phyloP scores from a whole-genome alignment of 331 rosid genomes.

The Rosa hybrid region DNA sequence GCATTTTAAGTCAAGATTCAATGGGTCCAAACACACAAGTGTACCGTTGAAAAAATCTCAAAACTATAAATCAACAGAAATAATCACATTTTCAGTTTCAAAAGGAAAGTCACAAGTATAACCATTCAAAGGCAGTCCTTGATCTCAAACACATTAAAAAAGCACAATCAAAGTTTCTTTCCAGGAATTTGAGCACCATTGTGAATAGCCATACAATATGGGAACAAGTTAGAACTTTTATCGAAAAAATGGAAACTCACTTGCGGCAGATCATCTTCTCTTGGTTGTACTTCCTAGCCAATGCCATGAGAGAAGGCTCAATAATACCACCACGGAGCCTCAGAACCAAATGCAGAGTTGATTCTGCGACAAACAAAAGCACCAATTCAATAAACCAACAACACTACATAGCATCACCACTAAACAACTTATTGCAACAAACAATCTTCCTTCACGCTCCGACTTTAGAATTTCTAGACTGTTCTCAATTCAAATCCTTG shows the following conservation, averaged over 20 bases:
- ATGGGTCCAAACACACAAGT: neutral
- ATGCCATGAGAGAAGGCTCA: constrained; percentile 94
- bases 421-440: neutral
- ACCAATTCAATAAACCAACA: neutral
- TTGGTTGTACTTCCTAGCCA: constrained; percentile 95
- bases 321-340: constrained; percentile 99
- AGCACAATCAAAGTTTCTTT: neutral
- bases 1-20: neutral
- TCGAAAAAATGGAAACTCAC: constrained; percentile 36
- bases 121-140: neutral
- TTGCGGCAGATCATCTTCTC: constrained; percentile 97
- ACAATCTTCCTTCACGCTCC: neutral
- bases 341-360: constrained; percentile 89
- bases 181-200: too few relatives aligned
- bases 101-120: neutral
- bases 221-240: too few relatives aligned
- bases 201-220: too few relatives aligned
- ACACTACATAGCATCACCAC: neutral
- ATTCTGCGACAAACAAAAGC: constrained; percentile 43
- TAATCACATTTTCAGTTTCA: neutral
- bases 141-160: neutral
- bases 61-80: neutral
- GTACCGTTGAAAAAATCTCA: too few relatives aligned
- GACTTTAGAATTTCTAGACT: too few relatives aligned
- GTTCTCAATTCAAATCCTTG: neutral